Base-by-base conservation (phyloP, 1,139 yeast genomes). In the Scheffersomyces segobiensis region DNA sequence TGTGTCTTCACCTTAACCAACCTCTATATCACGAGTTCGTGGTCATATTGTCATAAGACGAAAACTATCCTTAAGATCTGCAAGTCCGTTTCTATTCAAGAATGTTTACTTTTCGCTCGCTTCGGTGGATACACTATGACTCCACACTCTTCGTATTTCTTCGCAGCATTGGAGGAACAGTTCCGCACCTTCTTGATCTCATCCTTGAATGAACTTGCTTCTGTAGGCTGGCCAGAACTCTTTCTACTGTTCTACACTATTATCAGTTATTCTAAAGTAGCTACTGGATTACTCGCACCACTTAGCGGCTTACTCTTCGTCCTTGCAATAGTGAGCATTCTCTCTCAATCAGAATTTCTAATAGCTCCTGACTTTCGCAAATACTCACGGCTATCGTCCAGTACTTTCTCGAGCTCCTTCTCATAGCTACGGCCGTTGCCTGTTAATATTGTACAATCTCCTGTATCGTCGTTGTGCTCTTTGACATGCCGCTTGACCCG, bases 61-160 rank as follows among this genome's bases (percentile, higher is more conserved):
- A 24, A 32, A 32, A 32, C 42, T 4, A 32, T 32, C 3, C 17
- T 26, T 5, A 26, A 5, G 42, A 32, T 10, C 5, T 10, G 12
- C 5, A 7, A 14, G 17, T 3, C 42, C 2, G 17, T 7, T 2
- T 32, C 42, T 3, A 3, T 32, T 10, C 42, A 10, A 32, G 17
- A 7, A 2, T 32, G 42, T 32, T 32, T 32, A 32, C 42, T 48
- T 56, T 20, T 49, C 51, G 32, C 55, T 49, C 61, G 57, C 53
- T n/a, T n/a, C 14, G 19, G 39, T 7, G 50, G 32, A 46, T 7
- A 39, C 22, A 18, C 32, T 24, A 24, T 24, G 32, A 6, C 53
- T 48, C 42, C 24, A 42, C 56, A 52, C 60, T 56, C 53, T 59
- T 22, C 32, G 32, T 24, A 53, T 49, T 47, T 8, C 22, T 18